Base-by-base conservation (phyloP, 768 basidiomycete genomes). In the Kwoniella pini region DNA sequence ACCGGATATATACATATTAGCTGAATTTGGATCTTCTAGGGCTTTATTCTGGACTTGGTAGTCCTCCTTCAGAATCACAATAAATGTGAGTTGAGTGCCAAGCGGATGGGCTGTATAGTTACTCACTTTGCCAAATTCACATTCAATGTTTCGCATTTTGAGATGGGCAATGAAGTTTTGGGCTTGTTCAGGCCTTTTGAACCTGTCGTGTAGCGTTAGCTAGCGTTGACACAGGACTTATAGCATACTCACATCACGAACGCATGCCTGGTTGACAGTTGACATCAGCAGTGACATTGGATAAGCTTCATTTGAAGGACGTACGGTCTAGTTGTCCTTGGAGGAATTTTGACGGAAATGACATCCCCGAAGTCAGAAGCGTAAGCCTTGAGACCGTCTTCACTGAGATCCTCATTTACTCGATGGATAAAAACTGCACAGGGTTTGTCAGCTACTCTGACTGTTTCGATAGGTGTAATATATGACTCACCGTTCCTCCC, bases 111-210 rank as follows among this genome's bases (percentile, higher is more conserved):
- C 24, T 24, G 9, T 6, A 40, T 33, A 4, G 31, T 13, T 45
- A 52, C 71, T 48, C 36, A 69, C 71, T 54, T 67, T 69, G 54
- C 60, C 71, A 53, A 62, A 69, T 27, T 69, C 71, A 45, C 68
- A 72, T 4, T 54, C 60, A 13, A 63, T 31, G 4, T 63, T 58
- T 5, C 27, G 42, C 27, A 45, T 19, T 15, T 44, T 54, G 39
- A 72, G 58, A 30, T 54, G 54, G 21, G 19, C 22, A 40, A 72
- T 67, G 59, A 72, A 72, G 4, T 19, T 45, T 4, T 54, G 52
- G 3, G 71, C 71, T 33, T 67, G 55, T 9, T 67, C 68, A 6
- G 54, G 56, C 9, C 43, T 48, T 30, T 67, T 60, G 53, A 69
- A 69, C 52, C 67, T 68, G 33, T 7, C 33, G 33, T 7, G 7